phyloP scores from a whole-genome alignment of 495 filamentous ascomycete genomes.

The Recurvomyces mirabilis region DNA sequence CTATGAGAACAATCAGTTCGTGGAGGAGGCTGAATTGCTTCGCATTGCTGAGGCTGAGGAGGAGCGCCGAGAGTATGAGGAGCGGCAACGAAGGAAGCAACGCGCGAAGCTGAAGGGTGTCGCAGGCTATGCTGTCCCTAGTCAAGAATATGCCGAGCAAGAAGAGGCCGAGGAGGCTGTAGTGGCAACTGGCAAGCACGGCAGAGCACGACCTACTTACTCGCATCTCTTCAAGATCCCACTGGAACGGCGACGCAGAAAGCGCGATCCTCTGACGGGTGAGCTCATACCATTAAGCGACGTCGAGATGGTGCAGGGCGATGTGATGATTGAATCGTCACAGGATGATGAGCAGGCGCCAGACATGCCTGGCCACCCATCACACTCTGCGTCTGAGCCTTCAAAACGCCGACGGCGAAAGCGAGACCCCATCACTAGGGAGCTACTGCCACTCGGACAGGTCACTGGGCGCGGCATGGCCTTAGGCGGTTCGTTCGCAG shows the following conservation, averaged over 20 bases:
- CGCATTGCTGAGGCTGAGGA: neutral
- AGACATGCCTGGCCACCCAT: too few species aligned
- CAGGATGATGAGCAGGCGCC: neutral
- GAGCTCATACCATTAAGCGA: slow-evolving; percentile 7
- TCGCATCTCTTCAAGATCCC: slow-evolving; percentile 7
- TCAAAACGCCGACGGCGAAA: slow-evolving; percentile 7
- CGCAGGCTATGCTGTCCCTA: neutral
- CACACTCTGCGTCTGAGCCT: too few species aligned
- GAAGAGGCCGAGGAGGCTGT: neutral
- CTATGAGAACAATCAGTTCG: slow-evolving; percentile 17
- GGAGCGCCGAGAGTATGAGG: neutral
- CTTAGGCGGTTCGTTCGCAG: too few species aligned
- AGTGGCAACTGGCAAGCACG: slow-evolving; percentile 8
- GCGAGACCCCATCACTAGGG: slow-evolving; percentile 4
- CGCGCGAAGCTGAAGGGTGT: slow-evolving; percentile 5
- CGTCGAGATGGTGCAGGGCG: neutral
- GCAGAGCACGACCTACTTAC: slow-evolving; percentile 13
- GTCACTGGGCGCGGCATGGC: too few species aligned
- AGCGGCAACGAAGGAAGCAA: neutral
- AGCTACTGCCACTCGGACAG: too few species aligned
- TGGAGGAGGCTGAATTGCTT: slow-evolving; percentile 7
- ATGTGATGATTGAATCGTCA: neutral
- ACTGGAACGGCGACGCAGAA: slow-evolving; percentile 2
- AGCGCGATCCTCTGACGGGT: neutral
- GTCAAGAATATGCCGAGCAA: neutral